Conservation (phyloP, 1,139 yeast genomes). For the Saccharomyces hybrid region DNA sequence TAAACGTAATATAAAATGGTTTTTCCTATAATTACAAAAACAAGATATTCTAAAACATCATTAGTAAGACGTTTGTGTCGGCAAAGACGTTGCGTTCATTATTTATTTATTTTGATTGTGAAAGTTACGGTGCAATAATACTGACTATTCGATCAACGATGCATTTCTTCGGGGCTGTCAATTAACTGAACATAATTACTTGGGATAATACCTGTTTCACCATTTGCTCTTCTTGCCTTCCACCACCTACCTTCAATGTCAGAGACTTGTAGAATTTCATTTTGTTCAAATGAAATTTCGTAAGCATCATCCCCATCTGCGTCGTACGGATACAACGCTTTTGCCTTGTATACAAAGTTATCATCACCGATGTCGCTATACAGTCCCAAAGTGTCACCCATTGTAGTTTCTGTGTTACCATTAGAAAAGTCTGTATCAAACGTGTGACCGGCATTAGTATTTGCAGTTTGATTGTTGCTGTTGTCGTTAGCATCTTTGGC, state of each 20-base stretch:
- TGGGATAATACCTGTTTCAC: conserved; percentile 95
- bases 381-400: conserved; percentile 31
- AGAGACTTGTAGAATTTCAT: conserved; percentile 82
- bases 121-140: background rate
- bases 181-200: conserved; percentile 81
- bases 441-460: conserved; percentile 18
- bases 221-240: conserved; percentile 87
- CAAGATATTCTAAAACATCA: background rate
- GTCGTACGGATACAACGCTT: conserved; percentile 76
- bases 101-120: background rate
- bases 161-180: conserved; percentile 21
- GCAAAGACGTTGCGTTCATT: background rate
- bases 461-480: conserved; percentile 3
- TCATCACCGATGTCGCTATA: conserved; percentile 34
- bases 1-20: background rate
- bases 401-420: conserved; percentile 32
- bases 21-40: background rate
- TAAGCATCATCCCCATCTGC: conserved; percentile 95
- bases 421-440: conserved; percentile 30
- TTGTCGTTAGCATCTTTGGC: background rate
- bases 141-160: background rate
- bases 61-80: background rate
- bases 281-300: conserved; percentile 84
- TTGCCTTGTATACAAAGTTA: conserved; percentile 77
- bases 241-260: conserved; percentile 98